Base-by-base conservation (phyloP, 2,329 filamentous ascomycete genomes). In the Phaeosphaeriaceae sp. region DNA sequence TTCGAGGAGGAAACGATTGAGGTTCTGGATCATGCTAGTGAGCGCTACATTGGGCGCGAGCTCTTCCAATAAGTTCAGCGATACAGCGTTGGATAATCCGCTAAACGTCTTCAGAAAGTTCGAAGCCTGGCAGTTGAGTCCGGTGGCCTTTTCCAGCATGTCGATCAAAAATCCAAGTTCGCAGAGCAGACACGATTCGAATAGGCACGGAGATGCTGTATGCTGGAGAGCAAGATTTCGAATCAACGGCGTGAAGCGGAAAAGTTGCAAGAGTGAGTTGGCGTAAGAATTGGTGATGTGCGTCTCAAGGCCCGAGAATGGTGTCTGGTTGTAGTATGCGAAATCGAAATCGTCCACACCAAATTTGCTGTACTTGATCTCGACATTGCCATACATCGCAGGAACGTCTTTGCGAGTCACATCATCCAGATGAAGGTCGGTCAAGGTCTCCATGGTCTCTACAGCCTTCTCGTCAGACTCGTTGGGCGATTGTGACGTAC, bases 261-360 rank as follows among this genome's bases (percentile, higher is more conserved):
- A 89, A 1, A 99, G 85, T 76, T 99, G 95, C 32, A 99, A 83
- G 4, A 99, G 85, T 0, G 95, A 87, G 69, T 99, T 99, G 55
- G 94, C 92, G 72, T 98, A 99, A 1, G 94, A 97, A 75, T 99
- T 98, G 44, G 93, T 88, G 60, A 99, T 97, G 75, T 99, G 94
- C 48, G 92, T 99, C 77, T 99, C 94, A 42, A 99, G 82, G 0
- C 95, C 95, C 10, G 95, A 97, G 73, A 93, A 97, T 23, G 83
- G 84, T 1, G 96, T 98, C 75, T 92, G 93, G 79, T 99, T 99
- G 83, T 96, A 99, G 77, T 92, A 92, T 89, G 91, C 91, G 79
- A 99, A 99, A 77, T 99, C 95, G 76, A 99, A 99, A 77, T 99
- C 96, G 71, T 98, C 94, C n/a, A 99, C 93, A 21, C 95, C 95